A percentile compares a stretch with the other conserved stretches of the same genome.
Evolutionary conservation across 441 rosid species (phyloP).

Genomic region (Dalechampia spathulata): DNA sequence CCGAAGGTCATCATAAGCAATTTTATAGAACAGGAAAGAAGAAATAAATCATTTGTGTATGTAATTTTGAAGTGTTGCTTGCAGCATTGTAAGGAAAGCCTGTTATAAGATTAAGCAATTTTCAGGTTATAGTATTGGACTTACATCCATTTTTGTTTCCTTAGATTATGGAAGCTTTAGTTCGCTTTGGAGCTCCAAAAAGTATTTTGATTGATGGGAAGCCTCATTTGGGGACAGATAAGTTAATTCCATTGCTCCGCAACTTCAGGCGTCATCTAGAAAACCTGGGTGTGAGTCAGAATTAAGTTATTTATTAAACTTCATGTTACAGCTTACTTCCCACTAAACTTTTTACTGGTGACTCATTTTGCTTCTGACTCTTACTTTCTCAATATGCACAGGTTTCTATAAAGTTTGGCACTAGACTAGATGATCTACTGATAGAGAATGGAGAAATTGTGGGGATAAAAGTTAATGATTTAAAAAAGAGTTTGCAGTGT

Average conservation of each 20-base stretch:
- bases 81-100: constrained; percentile 1
- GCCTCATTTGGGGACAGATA: constrained; percentile 96
- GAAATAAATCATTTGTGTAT: neutral
- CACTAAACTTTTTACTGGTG: neutral
- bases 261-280: constrained; percentile 80
- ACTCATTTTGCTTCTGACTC: neutral
- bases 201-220: constrained; percentile 77
- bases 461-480: constrained; percentile 64
- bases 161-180: constrained; percentile 86
- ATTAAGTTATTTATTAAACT: neutral
- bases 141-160: constrained; percentile 12
- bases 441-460: constrained; percentile 52
- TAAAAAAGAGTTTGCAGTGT: constrained; percentile 29
- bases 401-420: constrained; percentile 80
- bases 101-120: neutral
- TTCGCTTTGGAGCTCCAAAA: constrained; percentile 87
- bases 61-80: constrained; percentile 1
- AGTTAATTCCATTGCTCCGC: constrained; percentile 70
- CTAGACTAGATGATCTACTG: constrained; percentile 75
- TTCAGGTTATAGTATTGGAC: neutral
- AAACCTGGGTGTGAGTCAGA: constrained; percentile 55
- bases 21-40: too few species aligned
- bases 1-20: neutral
- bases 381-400: constrained; percentile 21
- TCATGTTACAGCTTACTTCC: neutral